These are phyloP conservation scores for Phaeosphaeriaceae sp. DNA, from an alignment of 2,329 filamentous ascomycete species.

Conservation along the genomic window DNA sequence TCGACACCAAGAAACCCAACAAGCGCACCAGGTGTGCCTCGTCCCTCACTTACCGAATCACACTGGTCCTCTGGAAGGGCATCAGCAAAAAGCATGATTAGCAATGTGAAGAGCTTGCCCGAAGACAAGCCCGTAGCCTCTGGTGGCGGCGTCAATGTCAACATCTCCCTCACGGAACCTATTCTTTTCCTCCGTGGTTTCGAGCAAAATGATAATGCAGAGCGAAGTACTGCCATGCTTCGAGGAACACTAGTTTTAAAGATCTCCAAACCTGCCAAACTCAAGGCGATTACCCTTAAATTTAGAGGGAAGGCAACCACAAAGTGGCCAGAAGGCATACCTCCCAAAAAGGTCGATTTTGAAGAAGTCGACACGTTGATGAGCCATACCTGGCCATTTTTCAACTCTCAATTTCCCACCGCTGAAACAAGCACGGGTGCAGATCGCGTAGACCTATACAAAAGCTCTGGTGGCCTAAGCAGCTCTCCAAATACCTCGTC, in stretches of 20 bases:
- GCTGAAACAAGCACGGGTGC: constrained; percentile 68
- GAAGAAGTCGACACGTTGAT: constrained; percentile 85
- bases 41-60: constrained; percentile 51
- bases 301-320: constrained; percentile 86
- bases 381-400: constrained; percentile 89
- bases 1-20: constrained; percentile 49
- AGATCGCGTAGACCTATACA: constrained; percentile 65
- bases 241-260: constrained; percentile 82
- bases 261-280: constrained; percentile 87
- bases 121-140: constrained; percentile 76
- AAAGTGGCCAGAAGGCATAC: constrained; percentile 96
- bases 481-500: constrained; percentile 54
- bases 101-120: constrained; percentile 42
- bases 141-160: constrained; percentile 76
- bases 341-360: constrained; percentile 81
- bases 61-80: constrained; percentile 46
- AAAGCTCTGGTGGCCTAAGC: constrained; percentile 50
- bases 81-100: constrained; percentile 43
- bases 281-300: constrained; percentile 88
- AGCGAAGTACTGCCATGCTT: constrained; percentile 78
- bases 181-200: constrained; percentile 81
- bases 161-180: constrained; percentile 78
- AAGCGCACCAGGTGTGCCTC: constrained; percentile 44
- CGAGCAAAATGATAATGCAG: constrained; percentile 69
- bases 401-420: constrained; percentile 74